phyloP scores from a whole-genome alignment of 1,139 yeast species.

The Geotrichum fermentans region DNA sequence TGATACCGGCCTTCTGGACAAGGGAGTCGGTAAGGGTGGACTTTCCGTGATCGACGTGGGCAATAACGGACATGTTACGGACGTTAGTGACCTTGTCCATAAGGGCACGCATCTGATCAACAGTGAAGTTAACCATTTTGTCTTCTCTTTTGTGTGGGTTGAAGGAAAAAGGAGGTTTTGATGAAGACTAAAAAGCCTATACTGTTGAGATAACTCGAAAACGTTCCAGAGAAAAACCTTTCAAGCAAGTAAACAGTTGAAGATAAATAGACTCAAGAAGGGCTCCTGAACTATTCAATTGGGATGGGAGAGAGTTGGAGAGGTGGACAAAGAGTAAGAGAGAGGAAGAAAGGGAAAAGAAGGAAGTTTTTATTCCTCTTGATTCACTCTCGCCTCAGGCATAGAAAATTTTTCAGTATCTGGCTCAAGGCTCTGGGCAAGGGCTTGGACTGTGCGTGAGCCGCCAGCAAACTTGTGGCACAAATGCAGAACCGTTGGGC shows the following conservation, averaged over 20 bases:
- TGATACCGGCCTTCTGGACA: constrained; percentile 98
- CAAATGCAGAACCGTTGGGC: neutral
- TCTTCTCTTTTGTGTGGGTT: constrained; percentile 9
- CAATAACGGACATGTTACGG: constrained; percentile 99
- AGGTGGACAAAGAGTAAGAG: constrained; percentile 13
- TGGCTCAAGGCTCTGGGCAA: neutral
- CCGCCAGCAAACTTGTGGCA: neutral
- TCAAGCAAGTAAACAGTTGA: constrained; percentile 1
- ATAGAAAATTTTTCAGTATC: neutral
- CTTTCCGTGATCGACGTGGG: constrained; percentile 99
- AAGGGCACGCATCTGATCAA: constrained; percentile 86
- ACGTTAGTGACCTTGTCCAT: constrained; percentile 99
- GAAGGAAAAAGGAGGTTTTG: neutral
- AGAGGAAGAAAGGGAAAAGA: constrained; percentile 20
- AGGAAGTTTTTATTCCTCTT: constrained; percentile 14
- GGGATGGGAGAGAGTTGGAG: neutral
- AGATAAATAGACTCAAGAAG: constrained; percentile 1
- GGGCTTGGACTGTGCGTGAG: neutral
- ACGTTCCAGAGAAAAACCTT: neutral
- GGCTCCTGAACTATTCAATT: neutral
- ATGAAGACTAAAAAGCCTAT: neutral
- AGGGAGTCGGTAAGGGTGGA: constrained; percentile 98
- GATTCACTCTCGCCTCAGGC: neutral
- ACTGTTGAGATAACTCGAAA: neutral
- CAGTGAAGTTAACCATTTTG: constrained; percentile 36